Base-by-base conservation (phyloP, 1,284 basidiomycete genomes). In the Boletellus deceptivus region DNA sequence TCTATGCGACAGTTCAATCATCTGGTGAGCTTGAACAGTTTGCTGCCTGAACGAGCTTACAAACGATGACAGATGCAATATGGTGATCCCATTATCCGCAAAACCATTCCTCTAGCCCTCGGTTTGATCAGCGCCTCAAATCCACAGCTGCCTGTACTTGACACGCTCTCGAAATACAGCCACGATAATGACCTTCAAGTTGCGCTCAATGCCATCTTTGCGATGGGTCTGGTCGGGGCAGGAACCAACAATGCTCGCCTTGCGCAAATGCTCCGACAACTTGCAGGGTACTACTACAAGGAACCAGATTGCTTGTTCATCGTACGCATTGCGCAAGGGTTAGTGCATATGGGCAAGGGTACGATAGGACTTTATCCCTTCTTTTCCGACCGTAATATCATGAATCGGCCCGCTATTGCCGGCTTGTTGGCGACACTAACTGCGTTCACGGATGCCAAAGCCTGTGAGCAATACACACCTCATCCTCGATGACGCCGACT, bases 291-390 rank as follows among this genome's bases (percentile, higher is more conserved):
- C 75, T 99, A 99, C 72, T 83, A 91, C 73, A 98, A 98, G 72
- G 97, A 99, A 71, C 86, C 94, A 3, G 94, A 99, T 68, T 97
- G 93, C 65, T 73, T 99, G 61, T 99, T 99, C 72, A 91, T 93
- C 79, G 96, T 98, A 13, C 87, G 97, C 52, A 85, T 99, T 49
- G 92, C 96, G 3, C 96, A 99, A 71, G 97, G 97, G 20, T 72
- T 99, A 55, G 90, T 99, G 14, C 93, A 98, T 70, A 96, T 99
- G 95, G 97, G 97, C 72, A 99, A 99, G 75, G 97, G 97, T 35
- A 98, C 94, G 9, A 90, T 99, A 63, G 91, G 93, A n/a, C 78
- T 99, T 65, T 98, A 96, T 69, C 96, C 97, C 3, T 99, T 96
- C 85, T 98, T 93, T 80, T 83, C 83, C 27, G 96, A 99, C 70